Percentiles rank a stretch among this genome's conserved stretches.
These are phyloP conservation scores for Lepidium sativum DNA, from an alignment of 345 rosid species.

Conservation along the genomic window DNA sequence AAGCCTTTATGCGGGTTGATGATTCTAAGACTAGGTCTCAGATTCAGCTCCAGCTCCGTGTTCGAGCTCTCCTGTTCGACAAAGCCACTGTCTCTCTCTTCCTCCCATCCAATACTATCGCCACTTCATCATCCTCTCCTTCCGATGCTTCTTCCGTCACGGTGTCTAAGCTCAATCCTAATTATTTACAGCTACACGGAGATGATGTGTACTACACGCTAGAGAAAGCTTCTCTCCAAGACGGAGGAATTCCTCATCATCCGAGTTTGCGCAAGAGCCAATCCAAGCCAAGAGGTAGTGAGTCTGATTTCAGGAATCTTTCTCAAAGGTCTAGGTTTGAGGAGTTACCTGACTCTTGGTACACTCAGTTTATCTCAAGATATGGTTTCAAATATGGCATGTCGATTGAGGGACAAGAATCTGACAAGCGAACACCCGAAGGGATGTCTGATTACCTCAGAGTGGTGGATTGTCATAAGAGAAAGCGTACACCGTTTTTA, in stretches of 20 bases:
- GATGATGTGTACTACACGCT: constrained; percentile 75
- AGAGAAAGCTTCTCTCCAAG: constrained; percentile 39
- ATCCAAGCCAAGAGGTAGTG: constrained; percentile 48
- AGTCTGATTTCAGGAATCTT: constrained; percentile 43
- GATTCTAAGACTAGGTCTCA: constrained; percentile 65
- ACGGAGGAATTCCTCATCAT: constrained; percentile 30
- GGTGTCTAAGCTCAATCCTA: constrained; percentile 59
- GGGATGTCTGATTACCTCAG: constrained; percentile 65
- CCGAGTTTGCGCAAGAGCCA: constrained; percentile 36
- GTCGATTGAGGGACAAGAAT: constrained; percentile 51
- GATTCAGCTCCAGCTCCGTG: constrained; percentile 85
- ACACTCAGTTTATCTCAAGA: constrained; percentile 64
- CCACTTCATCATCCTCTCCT: constrained; percentile 10
- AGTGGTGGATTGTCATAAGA: constrained; percentile 53
- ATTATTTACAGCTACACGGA: constrained; percentile 76
- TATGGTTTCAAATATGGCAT: constrained; percentile 46
- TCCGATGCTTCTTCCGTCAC: constrained; percentile 34
- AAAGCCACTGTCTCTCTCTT: constrained; percentile 73
- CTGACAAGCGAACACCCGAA: constrained; percentile 64
- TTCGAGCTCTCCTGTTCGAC: constrained; percentile 80
- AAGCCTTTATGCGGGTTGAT: constrained; percentile 67
- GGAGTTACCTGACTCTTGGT: constrained; percentile 90
- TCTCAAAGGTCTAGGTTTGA: constrained; percentile 65
- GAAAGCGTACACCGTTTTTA: constrained; percentile 53
- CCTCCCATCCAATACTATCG: constrained; percentile 31